Conservation (phyloP, 2,329 filamentous ascomycete genomes). For the Parasarocladium wereldwijsianum region DNA sequence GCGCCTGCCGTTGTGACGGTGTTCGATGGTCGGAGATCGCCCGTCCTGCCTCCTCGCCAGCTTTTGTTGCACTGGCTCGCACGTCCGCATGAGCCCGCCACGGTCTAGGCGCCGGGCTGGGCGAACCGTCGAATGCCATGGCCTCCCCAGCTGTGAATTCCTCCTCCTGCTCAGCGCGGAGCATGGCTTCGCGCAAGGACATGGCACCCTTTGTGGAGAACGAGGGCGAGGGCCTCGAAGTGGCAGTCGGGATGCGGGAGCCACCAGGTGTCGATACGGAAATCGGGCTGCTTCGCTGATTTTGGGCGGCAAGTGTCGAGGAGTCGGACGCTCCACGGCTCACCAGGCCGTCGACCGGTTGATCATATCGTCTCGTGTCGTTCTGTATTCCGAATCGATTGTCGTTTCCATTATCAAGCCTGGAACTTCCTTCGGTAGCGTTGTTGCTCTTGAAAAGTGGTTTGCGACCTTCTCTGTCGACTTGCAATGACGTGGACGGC, state of each 20-base stretch:
- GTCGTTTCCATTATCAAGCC: conserved; percentile 7
- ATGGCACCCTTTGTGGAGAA: too few relatives aligned
- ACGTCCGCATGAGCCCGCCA: conserved; percentile 20
- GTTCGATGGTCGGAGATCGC: background rate
- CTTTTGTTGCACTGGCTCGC: background rate
- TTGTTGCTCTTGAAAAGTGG: conserved; percentile 20
- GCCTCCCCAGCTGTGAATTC: conserved; percentile 6
- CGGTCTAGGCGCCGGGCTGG: conserved; percentile 33
- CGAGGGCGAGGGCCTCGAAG: too few relatives aligned
- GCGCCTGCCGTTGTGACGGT: too few relatives aligned
- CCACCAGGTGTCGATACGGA: too few relatives aligned
- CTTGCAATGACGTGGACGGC: conserved; percentile 15
- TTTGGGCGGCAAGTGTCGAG: conserved; percentile 11
- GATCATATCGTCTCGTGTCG: conserved; percentile 5
- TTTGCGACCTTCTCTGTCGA: conserved; percentile 25
- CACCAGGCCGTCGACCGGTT: conserved; percentile 3
- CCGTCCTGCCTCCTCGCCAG: background rate
- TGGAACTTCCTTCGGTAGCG: conserved; percentile 9
- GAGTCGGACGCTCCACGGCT: background rate
- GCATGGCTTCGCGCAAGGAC: too few relatives aligned
- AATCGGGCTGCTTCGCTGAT: too few relatives aligned
- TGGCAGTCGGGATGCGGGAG: too few relatives aligned
- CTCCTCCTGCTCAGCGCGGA: conserved; percentile 8
- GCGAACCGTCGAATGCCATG: conserved; percentile 25
- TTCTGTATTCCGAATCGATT: conserved; percentile 5